These are phyloP conservation scores for Backusella mclennaniae DNA, from an alignment of 192 early-diverging fungal genomes.

Conservation along the genomic window DNA sequence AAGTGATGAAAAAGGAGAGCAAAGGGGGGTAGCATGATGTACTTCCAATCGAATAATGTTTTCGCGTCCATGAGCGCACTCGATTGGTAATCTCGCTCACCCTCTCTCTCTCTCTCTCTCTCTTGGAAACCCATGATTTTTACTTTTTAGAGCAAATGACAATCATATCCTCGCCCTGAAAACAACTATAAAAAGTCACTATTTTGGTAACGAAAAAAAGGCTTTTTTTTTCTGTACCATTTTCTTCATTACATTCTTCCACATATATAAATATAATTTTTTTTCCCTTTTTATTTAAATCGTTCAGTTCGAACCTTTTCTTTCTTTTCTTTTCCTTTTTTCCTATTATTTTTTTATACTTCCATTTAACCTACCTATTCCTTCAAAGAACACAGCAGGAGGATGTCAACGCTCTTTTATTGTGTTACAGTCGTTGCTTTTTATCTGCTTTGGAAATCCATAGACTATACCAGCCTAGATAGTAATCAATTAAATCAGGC, in stretches of 20 bases:
- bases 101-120: not conserved
- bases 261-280: not conserved
- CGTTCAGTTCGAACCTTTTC: not conserved
- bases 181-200: slow-evolving; percentile 2
- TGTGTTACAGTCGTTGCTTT: not conserved
- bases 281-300: not conserved
- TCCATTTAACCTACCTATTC: not conserved
- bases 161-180: not conserved
- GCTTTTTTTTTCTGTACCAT: not conserved
- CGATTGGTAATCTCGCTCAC: not conserved
- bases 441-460: not conserved
- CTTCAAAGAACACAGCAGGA: not conserved
- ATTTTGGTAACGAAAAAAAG: slow-evolving; percentile 7
- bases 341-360: not conserved
- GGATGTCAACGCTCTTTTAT: not conserved
- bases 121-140: not conserved
- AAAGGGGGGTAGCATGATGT: not conserved
- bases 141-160: slow-evolving; percentile 1
- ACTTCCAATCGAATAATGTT: not conserved
- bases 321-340: not conserved
- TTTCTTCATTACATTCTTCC: not conserved
- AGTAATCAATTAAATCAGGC: not conserved
- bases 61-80: not conserved
- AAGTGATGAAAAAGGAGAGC: slow-evolving; percentile 1
- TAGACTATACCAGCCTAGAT: not conserved